Percentiles rank a stretch among this genome's conserved stretches.
Evolutionary conservation across 495 filamentous ascomycete species (phyloP).

Genomic region (Tuber aestivum): DNA sequence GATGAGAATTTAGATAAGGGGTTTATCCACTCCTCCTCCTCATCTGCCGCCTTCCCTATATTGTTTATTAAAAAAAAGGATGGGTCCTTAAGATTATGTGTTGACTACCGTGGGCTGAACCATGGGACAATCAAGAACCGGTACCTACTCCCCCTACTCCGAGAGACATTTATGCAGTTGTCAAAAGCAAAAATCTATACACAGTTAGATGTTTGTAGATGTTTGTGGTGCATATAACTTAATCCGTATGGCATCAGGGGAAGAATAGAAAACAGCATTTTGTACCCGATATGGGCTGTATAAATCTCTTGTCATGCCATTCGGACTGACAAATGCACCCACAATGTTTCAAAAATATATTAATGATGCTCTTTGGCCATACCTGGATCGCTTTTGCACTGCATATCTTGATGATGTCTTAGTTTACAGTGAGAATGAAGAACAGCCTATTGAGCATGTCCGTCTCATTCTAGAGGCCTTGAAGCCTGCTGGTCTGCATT

Average conservation of each 20-base stretch:
- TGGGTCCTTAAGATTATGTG: conserved; percentile 3
- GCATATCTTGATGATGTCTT: conserved; percentile 43
- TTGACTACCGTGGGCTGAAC: conserved; percentile 34
- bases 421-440: conserved; percentile 34
- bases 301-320: conserved; percentile 40
- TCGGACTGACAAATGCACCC: conserved; percentile 7
- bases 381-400: conserved; percentile 23
- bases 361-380: conserved; percentile 6
- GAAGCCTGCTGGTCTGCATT: not conserved
- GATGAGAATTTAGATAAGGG: conserved; percentile 11
- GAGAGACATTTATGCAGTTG: conserved; percentile 12
- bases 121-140: conserved; percentile 28
- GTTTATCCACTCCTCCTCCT: conserved; percentile 3
- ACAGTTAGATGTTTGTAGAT: conserved; percentile 6
- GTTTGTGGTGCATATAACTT: too few species aligned
- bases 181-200: conserved; percentile 9
- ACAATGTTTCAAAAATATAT: conserved; percentile 11
- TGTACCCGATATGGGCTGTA: conserved; percentile 30
- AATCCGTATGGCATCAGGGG: too few species aligned
- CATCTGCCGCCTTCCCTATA: conserved; percentile 7
- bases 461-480: not conserved
- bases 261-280: conserved; percentile 45
- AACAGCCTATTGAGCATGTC: conserved; percentile 26
- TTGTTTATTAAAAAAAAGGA: conserved; percentile 17
- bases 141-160: conserved; percentile 17